phyloP scores from a whole-genome alignment of 768 basidiomycete genomes.

The Suillus clintonianus region DNA sequence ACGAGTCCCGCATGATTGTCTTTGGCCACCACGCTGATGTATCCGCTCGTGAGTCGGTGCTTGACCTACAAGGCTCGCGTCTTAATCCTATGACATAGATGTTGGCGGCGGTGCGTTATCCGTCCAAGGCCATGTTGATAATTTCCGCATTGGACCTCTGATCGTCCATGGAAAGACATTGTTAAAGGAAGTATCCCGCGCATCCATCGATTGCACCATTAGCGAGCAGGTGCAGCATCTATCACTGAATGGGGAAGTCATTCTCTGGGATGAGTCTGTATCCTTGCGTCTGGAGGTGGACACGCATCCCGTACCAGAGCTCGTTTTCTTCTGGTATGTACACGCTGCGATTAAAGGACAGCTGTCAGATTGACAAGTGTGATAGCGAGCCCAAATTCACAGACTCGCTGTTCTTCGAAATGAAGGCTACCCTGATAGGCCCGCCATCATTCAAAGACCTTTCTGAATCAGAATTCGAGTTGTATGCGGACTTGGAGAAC shows the following conservation, averaged over 20 bases:
- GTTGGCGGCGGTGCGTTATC: not conserved
- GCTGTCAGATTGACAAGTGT: no score
- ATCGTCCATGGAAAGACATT: conserved; percentile 3
- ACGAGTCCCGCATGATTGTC: conserved; percentile 5
- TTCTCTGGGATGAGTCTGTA: no score
- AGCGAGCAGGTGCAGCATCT: conserved; percentile 5
- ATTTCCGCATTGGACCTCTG: conserved; percentile 9
- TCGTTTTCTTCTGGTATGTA: conserved; percentile 12
- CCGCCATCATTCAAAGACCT: conserved; percentile 7
- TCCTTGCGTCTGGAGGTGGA: not conserved
- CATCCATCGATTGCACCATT: conserved; percentile 4
- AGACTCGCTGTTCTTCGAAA: conserved; percentile 5
- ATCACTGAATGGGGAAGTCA: no score
- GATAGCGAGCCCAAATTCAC: conserved; percentile 1
- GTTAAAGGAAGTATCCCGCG: not conserved
- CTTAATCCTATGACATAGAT: not conserved
- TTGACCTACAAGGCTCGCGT: not conserved
- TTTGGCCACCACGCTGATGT: conserved; percentile 7
- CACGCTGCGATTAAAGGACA: no score
- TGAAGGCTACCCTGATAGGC: conserved; percentile 11
- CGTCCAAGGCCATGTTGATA: conserved; percentile 3
- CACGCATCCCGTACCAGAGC: conserved; percentile 4
- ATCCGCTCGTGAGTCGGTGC: conserved; percentile 1
- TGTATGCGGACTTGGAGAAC: conserved; percentile 9
- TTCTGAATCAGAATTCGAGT: conserved; percentile 4